Percentiles rank a stretch among this genome's conserved stretches.
Conservation (phyloP, 1,284 basidiomycete species). For the Boletus smithii region DNA sequence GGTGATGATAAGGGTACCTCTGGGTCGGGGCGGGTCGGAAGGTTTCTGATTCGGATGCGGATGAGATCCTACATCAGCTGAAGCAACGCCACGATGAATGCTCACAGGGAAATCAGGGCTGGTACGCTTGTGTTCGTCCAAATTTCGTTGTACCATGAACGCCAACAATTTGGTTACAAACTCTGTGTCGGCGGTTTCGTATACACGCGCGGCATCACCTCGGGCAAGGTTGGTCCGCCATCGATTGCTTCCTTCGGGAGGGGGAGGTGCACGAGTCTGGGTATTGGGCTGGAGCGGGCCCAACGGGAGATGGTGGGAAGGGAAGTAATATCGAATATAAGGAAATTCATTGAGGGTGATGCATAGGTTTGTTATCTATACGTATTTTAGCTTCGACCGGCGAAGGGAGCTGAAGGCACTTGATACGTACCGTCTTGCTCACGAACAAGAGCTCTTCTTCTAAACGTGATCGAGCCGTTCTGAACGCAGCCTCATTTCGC, state of each 20-base stretch:
- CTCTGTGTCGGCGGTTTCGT: slow-evolving; percentile 65
- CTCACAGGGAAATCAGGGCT: slow-evolving; percentile 85
- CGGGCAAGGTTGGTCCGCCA: slow-evolving; percentile 76
- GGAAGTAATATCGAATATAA: slow-evolving; percentile 91
- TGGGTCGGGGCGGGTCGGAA: slow-evolving; percentile 64
- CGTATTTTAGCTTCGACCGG: slow-evolving; percentile 5
- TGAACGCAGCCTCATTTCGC: slow-evolving; percentile 59
- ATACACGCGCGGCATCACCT: slow-evolving; percentile 59
- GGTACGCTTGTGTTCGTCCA: slow-evolving; percentile 82
- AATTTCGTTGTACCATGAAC: slow-evolving; percentile 72
- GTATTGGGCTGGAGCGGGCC: slow-evolving; percentile 76
- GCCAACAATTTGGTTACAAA: slow-evolving; percentile 79
- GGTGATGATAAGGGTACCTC: slow-evolving; percentile 85
- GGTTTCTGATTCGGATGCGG: slow-evolving; percentile 48
- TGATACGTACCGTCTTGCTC: slow-evolving; percentile 55
- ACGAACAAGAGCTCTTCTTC: slow-evolving; percentile 82
- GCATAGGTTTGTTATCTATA: slow-evolving; percentile 85
- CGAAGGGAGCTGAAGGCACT: not conserved
- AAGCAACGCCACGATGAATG: slow-evolving; percentile 4
- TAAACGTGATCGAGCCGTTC: slow-evolving; percentile 60
- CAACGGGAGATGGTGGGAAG: slow-evolving; percentile 79
- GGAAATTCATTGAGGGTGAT: slow-evolving; percentile 93
- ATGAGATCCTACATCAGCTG: slow-evolving; percentile 7
- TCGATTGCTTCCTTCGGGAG: slow-evolving; percentile 54
- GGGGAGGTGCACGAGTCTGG: slow-evolving; percentile 59